These are phyloP conservation scores for Oidiodendron maius DNA, from an alignment of 495 filamentous ascomycete genomes.

Conservation along the genomic window DNA sequence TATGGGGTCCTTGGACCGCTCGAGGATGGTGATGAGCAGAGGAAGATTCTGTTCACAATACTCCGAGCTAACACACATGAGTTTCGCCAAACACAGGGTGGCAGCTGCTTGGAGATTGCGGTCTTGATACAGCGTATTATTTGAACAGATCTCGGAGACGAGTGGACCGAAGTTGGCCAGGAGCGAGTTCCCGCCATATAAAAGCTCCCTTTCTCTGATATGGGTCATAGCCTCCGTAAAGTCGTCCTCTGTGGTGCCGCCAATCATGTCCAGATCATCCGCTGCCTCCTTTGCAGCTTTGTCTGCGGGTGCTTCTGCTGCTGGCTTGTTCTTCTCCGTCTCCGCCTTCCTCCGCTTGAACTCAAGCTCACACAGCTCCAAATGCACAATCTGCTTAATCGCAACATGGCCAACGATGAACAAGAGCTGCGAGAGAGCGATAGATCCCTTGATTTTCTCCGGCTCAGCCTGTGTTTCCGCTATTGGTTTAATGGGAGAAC, in stretches of 20 bases:
- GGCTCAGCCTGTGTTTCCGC: conserved; percentile 15
- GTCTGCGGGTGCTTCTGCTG: conserved; percentile 38
- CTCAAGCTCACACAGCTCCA: conserved; percentile 94
- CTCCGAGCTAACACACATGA: conserved; percentile 94
- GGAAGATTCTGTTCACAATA: conserved; percentile 93
- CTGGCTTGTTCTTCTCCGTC: conserved; percentile 68
- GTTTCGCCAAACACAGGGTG: conserved; percentile 93
- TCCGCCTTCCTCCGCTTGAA: conserved; percentile 96
- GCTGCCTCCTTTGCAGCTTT: conserved; percentile 52
- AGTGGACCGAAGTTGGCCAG: conserved; percentile 85
- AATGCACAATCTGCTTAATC: conserved; percentile 98
- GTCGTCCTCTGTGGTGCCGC: conserved; percentile 96
- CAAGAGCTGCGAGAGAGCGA: conserved; percentile 81
- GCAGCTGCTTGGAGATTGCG: conserved; percentile 85
- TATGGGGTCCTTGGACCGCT: conserved; percentile 82
- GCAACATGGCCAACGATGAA: conserved; percentile 96
- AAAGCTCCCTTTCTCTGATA: conserved; percentile 88
- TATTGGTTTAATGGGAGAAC: conserved; percentile 26
- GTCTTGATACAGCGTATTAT: conserved; percentile 85
- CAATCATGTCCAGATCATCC: conserved; percentile 93
- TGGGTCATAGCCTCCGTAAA: conserved; percentile 95
- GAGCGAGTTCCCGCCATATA: conserved; percentile 81
- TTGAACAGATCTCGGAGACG: conserved; percentile 87
- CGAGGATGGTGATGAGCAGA: conserved; percentile 95
- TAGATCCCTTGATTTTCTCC: conserved; percentile 53